Base-by-base conservation (phyloP, 139 green algal species). In the Yamagishiella unicocca region DNA sequence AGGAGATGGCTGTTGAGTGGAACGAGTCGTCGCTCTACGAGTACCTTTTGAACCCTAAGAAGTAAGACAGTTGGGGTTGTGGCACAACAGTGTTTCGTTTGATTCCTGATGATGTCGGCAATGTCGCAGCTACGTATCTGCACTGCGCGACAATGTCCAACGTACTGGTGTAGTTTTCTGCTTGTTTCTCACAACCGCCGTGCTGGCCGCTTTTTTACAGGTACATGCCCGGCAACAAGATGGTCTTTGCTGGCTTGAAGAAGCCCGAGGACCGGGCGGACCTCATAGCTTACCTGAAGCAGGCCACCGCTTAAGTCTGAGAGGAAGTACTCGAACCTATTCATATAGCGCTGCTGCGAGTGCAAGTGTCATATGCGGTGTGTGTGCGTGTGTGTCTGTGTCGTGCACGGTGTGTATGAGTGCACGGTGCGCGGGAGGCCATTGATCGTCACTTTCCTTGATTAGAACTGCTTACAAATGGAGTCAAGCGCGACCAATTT, bases 241-340 rank as follows among this genome's bases (percentile, higher is more conserved):
- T 99, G 98, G 98, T 99, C 55, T 99, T 99, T 89, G 96, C 98
- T 38, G 98, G 98, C 19, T 91, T 99, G 43, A 99, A 99, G 94
- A 99, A 99, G 94, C 95, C 95, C 0, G 93, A 98, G 85, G 96
- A 98, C 62, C 94, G 95, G 22, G 91, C 93, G 12, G 94, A 96
- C 89, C 89, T 98, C 24, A 99, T 99, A 72, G 95, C 96, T 1
- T 98, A 94, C 88, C 87, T 99, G 12, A 99, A 99, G 95, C 31
- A 95, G 50, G 90, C 95, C 0, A 97, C 95, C 9, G 94, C 93
- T 21, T 97, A 91, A 91, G 25, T 19, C 27, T n/a, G n/a, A n/a
- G n/a, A n/a, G n/a, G n/a, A n/a, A n/a, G n/a, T n/a, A n/a, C n/a
- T n/a, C n/a, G n/a, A n/a, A n/a, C n/a, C 37, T 37, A 68, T 64